Evolutionary conservation across 768 basidiomycete genomes (phyloP).

Genomic region (Phylloporus sp.): DNA sequence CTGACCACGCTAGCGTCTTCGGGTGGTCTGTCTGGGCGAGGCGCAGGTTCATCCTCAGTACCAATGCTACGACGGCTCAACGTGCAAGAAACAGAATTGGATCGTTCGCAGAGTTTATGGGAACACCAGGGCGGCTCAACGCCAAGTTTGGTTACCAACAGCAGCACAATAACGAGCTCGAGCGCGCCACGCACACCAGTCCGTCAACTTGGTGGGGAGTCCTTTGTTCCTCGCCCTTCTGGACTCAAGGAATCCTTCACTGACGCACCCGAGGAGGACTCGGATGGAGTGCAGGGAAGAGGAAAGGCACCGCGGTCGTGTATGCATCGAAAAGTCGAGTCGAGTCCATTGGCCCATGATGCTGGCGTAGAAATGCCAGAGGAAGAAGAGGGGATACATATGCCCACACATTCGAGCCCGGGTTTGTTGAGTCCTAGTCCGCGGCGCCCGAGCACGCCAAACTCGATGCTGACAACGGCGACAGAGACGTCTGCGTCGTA

Average conservation of each 20-base stretch:
- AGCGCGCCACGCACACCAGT: conserved; percentile 10
- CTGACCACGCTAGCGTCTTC: conserved; percentile 9
- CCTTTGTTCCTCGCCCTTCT: conserved; percentile 15
- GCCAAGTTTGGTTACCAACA: conserved; percentile 21
- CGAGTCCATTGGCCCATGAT: conserved; percentile 6
- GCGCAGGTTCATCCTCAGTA: neutral
- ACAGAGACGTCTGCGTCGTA: conserved; percentile 23
- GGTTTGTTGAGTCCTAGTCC: neutral
- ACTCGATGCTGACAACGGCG: conserved; percentile 18
- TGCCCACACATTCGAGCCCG: neutral
- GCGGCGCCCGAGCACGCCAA: conserved; percentile 17
- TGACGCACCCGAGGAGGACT: conserved; percentile 19
- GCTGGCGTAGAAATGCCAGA: neutral
- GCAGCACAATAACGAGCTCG: conserved; percentile 16
- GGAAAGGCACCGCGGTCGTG: neutral
- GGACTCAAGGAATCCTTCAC: conserved; percentile 18
- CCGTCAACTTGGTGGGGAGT: conserved; percentile 4
- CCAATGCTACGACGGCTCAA: conserved; percentile 21
- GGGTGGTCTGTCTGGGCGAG: neutral
- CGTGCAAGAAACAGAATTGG: conserved; percentile 8
- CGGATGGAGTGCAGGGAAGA: neutral
- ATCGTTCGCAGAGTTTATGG: conserved; percentile 1
- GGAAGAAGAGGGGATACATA: conserved; percentile 3
- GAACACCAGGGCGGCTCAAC: conserved; percentile 11
- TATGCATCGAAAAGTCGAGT: conserved; percentile 3